Base-by-base conservation (phyloP, 1,139 yeast species). In the Casaregolazyma lundiana region DNA sequence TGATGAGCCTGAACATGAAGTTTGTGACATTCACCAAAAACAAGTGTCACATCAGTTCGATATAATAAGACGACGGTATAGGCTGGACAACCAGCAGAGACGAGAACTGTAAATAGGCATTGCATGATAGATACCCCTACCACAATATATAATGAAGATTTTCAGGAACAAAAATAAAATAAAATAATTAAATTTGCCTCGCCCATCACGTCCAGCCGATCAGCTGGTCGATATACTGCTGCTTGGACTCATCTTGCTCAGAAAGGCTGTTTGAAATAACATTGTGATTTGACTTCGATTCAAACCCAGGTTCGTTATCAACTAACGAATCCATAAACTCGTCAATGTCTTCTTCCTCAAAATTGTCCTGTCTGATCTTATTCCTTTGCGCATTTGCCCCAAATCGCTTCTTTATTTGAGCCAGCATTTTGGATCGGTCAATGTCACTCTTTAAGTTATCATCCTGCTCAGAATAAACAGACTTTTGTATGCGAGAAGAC, bases 331-430 rank as follows among this genome's bases (percentile, higher is more conserved):
- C 59, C 52, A 63, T 53, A 43, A 63, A 63, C 6, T 51, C 55
- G 29, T 62, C 65, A 42, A 62, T 57, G 35, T 62, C 66, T 19
- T 60, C 63, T 19, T 56, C 60, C 11, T 50, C 55, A 16, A 29
- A 38, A 13, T 36, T 26, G 9, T 4, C 39, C 17, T 22, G 39
- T 11, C 11, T 15, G 30, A 9, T 8, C 24, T 26, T 26, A n/a
- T 2, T 19, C 11, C 19, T 26, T 4, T 36, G 37, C 15, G 21
- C 13, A 9, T 22, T 22, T 19, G 21, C 20, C 8, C 59, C 59
- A 42, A 60, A 58, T 41, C 59, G 50, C 15, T 50, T 50, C 35
- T 50, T 52, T 35, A 60, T 53, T 36, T 57, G 55, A 6, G 41
- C 49, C 19, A 50, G 51, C 45, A 58, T 41, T 37, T 52, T 51